Percentiles rank a stretch among this genome's conserved stretches.
phyloP scores from a whole-genome alignment of 2,329 filamentous ascomycete species.

The Pestalotiopsis sp. region DNA sequence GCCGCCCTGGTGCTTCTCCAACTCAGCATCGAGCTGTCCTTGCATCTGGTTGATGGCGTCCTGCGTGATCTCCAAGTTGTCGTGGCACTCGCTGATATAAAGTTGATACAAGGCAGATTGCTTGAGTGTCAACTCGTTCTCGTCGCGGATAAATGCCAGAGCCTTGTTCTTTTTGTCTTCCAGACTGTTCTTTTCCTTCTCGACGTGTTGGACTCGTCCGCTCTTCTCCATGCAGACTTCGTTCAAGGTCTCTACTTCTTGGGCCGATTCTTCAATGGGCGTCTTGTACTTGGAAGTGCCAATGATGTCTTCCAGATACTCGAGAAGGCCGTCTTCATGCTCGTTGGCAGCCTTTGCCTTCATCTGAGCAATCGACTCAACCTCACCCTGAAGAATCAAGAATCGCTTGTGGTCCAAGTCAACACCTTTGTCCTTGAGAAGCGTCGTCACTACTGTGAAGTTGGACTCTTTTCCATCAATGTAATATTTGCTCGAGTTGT shows the following conservation, averaged over 20 bases:
- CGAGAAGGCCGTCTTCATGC: constrained; percentile 92
- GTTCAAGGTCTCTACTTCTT: constrained; percentile 89
- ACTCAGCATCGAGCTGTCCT: constrained; percentile 79
- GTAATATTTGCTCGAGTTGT: constrained; percentile 98
- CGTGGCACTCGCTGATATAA: constrained; percentile 83
- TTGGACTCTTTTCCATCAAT: constrained; percentile 89
- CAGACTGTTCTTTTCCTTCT: constrained; percentile 91
- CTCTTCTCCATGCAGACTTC: constrained; percentile 96
- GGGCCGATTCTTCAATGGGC: constrained; percentile 90
- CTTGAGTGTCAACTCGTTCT: constrained; percentile 89
- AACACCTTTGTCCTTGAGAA: constrained; percentile 85
- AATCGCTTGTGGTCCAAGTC: constrained; percentile 98
- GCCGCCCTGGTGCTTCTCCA: constrained; percentile 89
- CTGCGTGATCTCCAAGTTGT: constrained; percentile 86
- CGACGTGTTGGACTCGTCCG: constrained; percentile 92
- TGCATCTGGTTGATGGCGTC: constrained; percentile 94
- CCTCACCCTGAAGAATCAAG: constrained; percentile 94
- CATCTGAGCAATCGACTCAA: constrained; percentile 99
- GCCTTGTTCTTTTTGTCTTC: constrained; percentile 98
- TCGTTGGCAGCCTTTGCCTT: constrained; percentile 94
- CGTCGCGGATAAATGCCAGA: constrained; percentile 83
- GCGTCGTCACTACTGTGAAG: constrained; percentile 86
- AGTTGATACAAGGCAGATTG: constrained; percentile 93
- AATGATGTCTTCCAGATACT: constrained; percentile 98
- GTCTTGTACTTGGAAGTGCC: constrained; percentile 98